These are phyloP conservation scores for Suillus brevipes DNA, from an alignment of 768 basidiomycete genomes.

Conservation along the genomic window DNA sequence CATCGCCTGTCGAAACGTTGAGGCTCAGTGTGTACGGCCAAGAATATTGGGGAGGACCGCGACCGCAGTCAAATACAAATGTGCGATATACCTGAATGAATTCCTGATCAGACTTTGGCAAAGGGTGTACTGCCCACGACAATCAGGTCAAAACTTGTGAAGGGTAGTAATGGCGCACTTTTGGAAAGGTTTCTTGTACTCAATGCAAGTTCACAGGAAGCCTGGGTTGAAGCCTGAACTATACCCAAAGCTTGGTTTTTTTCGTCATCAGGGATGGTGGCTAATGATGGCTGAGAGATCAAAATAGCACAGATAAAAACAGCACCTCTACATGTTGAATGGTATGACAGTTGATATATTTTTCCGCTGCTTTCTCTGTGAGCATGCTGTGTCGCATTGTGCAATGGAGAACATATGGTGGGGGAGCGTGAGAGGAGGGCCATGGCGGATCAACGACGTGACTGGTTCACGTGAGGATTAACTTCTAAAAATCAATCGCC, in stretches of 20 bases:
- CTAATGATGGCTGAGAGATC: not conserved
- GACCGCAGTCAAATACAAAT: not conserved
- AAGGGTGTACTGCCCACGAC: not conserved
- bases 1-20: too few relatives aligned
- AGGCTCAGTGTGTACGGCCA: not conserved
- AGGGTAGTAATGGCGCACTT: not conserved
- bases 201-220: not conserved
- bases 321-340: not conserved
- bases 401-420: not conserved
- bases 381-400: not conserved
- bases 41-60: not conserved
- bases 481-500: conserved; percentile 26
- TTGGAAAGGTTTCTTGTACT: not conserved
- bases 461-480: conserved; percentile 9
- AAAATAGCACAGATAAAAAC: not conserved
- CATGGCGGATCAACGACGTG: too few relatives aligned
- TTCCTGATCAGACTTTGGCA: not conserved
- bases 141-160: not conserved
- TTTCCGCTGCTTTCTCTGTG: not conserved
- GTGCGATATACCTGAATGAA: not conserved
- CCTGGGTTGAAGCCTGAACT: not conserved
- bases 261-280: not conserved
- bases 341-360: not conserved
- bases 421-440: not conserved
- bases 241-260: not conserved